These are phyloP conservation scores for Cryptomeria japonica DNA, from an alignment of 75 land plant genomes.

Conservation along the genomic window DNA sequence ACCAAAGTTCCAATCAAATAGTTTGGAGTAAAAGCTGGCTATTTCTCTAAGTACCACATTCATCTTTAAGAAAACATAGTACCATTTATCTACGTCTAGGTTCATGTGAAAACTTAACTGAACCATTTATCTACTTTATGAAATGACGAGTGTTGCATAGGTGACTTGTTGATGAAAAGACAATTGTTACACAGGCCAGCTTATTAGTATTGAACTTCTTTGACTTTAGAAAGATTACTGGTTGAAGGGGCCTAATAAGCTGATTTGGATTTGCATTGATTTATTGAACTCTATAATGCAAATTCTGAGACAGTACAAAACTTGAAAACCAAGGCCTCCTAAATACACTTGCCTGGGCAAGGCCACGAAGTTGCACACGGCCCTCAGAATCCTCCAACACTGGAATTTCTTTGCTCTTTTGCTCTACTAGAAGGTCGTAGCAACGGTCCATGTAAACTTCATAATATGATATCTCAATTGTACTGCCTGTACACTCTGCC, in stretches of 20 bases:
- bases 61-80: not conserved
- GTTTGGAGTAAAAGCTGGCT: not conserved
- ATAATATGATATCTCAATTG: slow-evolving; percentile 75
- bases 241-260: not conserved
- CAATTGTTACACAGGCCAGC: not conserved
- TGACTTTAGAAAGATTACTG: not conserved
- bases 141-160: not conserved
- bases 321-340: not conserved
- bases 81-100: not conserved
- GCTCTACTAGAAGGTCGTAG: slow-evolving; percentile 70
- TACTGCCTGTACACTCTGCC: slow-evolving; percentile 33
- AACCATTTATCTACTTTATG: not conserved
- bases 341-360: slow-evolving; percentile 43
- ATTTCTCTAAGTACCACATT: not conserved
- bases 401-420: slow-evolving; percentile 63
- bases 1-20: not conserved
- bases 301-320: not conserved
- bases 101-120: not conserved
- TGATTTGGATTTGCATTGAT: not conserved
- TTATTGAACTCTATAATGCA: not conserved
- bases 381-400: slow-evolving; percentile 77
- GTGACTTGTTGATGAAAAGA: no score
- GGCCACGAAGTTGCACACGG: slow-evolving; percentile 70
- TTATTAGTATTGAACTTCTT: not conserved
- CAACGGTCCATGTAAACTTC: slow-evolving; percentile 94